A percentile compares a stretch with the other conserved stretches of the same genome.
phyloP scores from a whole-genome alignment of 306 rosid species.

The Potentilla sterilis region DNA sequence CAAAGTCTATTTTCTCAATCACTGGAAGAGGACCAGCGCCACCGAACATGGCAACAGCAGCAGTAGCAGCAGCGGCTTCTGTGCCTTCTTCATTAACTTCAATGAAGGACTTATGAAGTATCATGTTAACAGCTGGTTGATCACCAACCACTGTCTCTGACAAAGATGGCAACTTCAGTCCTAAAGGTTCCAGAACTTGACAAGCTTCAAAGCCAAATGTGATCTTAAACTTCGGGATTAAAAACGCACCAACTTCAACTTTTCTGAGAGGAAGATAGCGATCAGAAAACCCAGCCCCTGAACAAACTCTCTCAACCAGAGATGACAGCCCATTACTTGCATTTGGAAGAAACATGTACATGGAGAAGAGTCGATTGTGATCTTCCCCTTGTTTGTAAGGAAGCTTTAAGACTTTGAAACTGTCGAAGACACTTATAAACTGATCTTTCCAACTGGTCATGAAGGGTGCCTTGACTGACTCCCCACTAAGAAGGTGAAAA shows the following conservation, averaged over 20 bases:
- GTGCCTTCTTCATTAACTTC: conserved; percentile 7
- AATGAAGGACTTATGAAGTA: background rate
- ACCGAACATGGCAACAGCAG: background rate
- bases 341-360: background rate
- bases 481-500: background rate
- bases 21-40: background rate
- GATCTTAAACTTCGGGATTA: background rate
- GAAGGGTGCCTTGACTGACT: background rate
- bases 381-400: background rate
- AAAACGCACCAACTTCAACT: background rate
- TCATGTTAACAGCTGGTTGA: background rate
- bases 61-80: background rate
- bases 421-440: background rate
- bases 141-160: background rate
- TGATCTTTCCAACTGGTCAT: background rate
- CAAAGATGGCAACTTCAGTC: background rate
- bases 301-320: background rate
- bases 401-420: background rate
- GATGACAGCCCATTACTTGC: background rate
- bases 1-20: conserved; percentile 48
- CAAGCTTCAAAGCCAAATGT: background rate
- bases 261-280: background rate
- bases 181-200: background rate
- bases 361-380: background rate
- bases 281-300: background rate